Evolutionary conservation across 75 land plant species (phyloP).

Genomic region (Sequoia sempervirens): DNA sequence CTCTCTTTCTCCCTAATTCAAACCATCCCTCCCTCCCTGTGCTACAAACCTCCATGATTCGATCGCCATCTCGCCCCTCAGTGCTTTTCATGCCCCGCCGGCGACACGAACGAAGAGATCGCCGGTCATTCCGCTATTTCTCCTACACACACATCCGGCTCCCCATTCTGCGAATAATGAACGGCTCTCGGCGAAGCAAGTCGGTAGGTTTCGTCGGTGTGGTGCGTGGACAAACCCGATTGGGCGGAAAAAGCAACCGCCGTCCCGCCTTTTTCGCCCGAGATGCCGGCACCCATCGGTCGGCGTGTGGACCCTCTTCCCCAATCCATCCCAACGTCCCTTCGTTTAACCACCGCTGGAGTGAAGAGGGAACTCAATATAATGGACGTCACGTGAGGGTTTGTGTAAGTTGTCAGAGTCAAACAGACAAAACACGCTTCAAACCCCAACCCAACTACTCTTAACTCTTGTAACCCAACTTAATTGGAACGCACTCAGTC

Average conservation of each 20-base stretch:
- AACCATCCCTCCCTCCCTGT: too few relatives aligned
- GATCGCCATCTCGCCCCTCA: not conserved
- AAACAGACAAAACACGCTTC: not conserved
- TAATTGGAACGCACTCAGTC: not conserved
- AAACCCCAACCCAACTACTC: not conserved
- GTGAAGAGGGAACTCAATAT: too few relatives aligned
- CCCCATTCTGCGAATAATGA: not conserved
- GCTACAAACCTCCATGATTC: not conserved
- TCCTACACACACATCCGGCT: not conserved
- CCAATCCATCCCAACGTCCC: not conserved
- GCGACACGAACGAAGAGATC: not conserved
- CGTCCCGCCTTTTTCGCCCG: not conserved
- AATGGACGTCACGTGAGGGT: not conserved
- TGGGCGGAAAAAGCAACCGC: not conserved
- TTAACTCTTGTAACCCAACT: not conserved
- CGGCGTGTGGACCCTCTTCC: not conserved
- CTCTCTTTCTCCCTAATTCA: not conserved
- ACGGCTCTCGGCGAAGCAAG: not conserved
- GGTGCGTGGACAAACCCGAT: not conserved
- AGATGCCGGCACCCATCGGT: conserved; percentile 1
- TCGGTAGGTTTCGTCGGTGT: not conserved
- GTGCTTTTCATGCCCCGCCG: not conserved
- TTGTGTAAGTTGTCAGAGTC: not conserved
- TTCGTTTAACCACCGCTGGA: too few relatives aligned
- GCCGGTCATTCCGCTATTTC: not conserved